Percentiles rank a stretch among this genome's conserved stretches.
phyloP scores from a whole-genome alignment of 2,329 filamentous ascomycete genomes.

The Akanthomyces dipterigenus region DNA sequence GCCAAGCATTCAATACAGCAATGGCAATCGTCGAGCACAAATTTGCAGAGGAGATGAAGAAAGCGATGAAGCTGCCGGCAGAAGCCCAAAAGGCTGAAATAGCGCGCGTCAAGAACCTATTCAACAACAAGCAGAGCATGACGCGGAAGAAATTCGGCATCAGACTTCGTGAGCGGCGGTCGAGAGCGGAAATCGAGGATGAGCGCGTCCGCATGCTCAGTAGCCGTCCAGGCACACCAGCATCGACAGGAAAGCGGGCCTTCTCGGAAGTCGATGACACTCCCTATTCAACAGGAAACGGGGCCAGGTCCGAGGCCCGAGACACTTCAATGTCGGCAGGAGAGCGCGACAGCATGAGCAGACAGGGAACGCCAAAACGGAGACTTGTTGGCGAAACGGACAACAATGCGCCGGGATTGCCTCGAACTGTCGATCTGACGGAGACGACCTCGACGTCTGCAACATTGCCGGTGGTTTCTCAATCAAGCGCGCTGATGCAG shows the following conservation, averaged over 20 bases:
- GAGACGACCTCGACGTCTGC: background rate
- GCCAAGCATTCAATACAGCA: constrained; percentile 20
- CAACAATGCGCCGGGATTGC: background rate
- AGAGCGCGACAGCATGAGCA: background rate
- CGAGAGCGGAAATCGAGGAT: constrained; percentile 38
- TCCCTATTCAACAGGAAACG: background rate
- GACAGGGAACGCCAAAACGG: background rate
- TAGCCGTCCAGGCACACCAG: background rate
- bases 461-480: background rate
- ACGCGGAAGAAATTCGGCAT: constrained; percentile 54
- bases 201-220: constrained; percentile 33
- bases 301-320: background rate
- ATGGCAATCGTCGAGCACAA: constrained; percentile 24
- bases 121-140: constrained; percentile 49
- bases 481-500: background rate
- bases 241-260: background rate
- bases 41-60: constrained; percentile 35
- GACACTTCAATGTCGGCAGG: background rate
- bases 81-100: constrained; percentile 25
- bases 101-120: constrained; percentile 42
- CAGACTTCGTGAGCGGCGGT: constrained; percentile 42
- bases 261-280: background rate
- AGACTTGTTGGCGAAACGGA: background rate
- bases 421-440: background rate
- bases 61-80: constrained; percentile 31